Evolutionary conservation across 169 alveolate genomes (phyloP).

Genomic region (Plasmodium reichenowi): DNA sequence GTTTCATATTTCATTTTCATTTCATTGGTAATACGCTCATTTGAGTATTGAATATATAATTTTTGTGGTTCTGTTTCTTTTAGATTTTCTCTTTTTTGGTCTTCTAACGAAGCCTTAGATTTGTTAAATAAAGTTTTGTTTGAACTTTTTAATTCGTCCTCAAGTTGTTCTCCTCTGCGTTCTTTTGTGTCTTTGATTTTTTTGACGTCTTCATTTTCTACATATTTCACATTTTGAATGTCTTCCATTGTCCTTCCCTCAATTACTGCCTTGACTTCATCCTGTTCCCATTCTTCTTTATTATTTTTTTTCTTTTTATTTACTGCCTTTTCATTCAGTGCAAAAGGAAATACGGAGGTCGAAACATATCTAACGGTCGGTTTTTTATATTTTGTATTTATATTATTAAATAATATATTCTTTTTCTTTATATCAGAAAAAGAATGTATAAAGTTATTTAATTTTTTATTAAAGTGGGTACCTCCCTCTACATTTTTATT

Average conservation of each 20-base stretch:
- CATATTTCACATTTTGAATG: too few species aligned
- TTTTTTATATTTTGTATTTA: neutral
- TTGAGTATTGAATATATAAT: too few species aligned
- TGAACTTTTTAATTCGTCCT: too few species aligned
- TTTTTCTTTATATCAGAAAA: conserved; percentile 28
- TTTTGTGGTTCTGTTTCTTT: neutral
- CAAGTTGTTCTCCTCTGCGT: too few species aligned
- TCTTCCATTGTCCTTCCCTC: too few species aligned
- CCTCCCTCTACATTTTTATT: conserved; percentile 27
- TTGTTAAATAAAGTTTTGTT: too few species aligned
- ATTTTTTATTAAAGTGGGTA: conserved; percentile 35
- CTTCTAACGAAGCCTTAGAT: neutral
- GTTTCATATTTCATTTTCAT: neutral
- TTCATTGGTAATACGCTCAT: neutral
- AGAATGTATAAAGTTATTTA: conserved; percentile 56
- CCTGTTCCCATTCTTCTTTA: too few species aligned
- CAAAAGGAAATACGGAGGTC: neutral
- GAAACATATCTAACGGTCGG: conserved; percentile 20
- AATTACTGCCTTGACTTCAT: too few species aligned
- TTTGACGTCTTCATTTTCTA: too few species aligned
- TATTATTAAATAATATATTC: conserved; percentile 24
- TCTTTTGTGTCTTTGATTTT: too few species aligned
- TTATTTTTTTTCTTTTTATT: too few species aligned
- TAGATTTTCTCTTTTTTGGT: neutral
- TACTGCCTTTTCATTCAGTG: neutral